Conservation (phyloP, 345 rosid species). For the Rhizophora mangle region DNA sequence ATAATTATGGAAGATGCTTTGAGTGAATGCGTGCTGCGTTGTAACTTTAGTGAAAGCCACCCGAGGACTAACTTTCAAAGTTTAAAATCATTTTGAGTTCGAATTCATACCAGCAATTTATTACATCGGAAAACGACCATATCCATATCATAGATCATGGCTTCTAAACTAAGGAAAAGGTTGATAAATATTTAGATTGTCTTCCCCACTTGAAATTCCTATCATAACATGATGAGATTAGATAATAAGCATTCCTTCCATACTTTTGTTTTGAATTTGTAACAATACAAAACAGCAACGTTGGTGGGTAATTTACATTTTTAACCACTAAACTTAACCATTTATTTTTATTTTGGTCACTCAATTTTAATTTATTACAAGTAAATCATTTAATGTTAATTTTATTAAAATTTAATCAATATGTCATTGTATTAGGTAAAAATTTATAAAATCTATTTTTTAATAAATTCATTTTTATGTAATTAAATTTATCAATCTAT, state of each 20-base stretch:
- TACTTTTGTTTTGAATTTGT: neutral
- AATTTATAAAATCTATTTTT: too few species aligned
- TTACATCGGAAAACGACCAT: neutral
- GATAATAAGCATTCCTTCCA: neutral
- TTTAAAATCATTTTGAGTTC: slow-evolving; percentile 16
- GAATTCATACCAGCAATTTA: slow-evolving; percentile 11
- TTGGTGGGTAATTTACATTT: too few species aligned
- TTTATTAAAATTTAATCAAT: too few species aligned
- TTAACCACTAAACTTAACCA: too few species aligned
- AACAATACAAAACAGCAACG: neutral
- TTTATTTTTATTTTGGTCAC: too few species aligned
- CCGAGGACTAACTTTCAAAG: slow-evolving; percentile 16
- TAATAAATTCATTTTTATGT: too few species aligned
- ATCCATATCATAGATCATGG: neutral
- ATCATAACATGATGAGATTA: neutral
- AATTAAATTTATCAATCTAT: too few species aligned
- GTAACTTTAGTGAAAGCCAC: slow-evolving; percentile 32
- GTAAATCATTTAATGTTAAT: too few species aligned
- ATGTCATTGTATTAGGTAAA: too few species aligned
- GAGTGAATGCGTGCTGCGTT: slow-evolving; percentile 20
- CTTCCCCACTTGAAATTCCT: neutral
- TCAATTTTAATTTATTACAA: too few species aligned
- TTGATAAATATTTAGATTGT: neutral
- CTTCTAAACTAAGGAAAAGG: neutral
- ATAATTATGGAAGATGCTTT: slow-evolving; percentile 23